Conservation (phyloP, 106 monocot genomes). For the Acorus calamus region DNA sequence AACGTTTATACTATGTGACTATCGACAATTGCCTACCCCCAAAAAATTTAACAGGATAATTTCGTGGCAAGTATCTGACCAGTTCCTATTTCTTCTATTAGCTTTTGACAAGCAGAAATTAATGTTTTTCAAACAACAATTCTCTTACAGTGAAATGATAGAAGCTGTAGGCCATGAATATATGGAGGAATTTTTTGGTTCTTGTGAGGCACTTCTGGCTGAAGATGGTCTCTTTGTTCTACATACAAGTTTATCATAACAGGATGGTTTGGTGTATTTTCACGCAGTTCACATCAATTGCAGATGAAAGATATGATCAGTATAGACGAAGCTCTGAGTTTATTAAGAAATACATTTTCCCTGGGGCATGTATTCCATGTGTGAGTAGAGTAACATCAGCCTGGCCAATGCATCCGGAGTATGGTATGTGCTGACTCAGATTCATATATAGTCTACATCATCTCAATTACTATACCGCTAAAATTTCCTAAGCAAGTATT, state of each 20-base stretch:
- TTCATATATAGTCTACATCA: too few species aligned
- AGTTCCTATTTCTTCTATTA: neutral
- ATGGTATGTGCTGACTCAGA: too few species aligned
- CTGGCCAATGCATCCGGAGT: constrained; percentile 65
- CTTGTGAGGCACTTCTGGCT: constrained; percentile 69
- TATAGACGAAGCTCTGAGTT: constrained; percentile 92
- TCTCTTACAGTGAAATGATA: constrained; percentile 78
- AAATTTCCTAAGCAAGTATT: too few species aligned
- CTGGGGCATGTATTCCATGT: constrained; percentile 86
- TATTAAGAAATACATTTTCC: constrained; percentile 95
- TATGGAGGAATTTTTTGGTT: constrained; percentile 84
- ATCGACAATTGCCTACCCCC: constrained; percentile 53
- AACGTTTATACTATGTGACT: too few species aligned
- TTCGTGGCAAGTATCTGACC: constrained; percentile 66
- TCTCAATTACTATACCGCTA: too few species aligned
- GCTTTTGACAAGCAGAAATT: too few species aligned
- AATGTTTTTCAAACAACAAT: constrained; percentile 4
- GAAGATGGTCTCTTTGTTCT: constrained; percentile 79
- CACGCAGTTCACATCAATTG: constrained; percentile 82
- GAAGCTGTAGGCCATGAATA: constrained; percentile 96
- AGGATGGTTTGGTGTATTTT: too few species aligned
- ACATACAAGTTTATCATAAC: too few species aligned
- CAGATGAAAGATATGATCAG: constrained; percentile 86
- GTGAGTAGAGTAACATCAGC: constrained; percentile 74
- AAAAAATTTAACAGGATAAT: constrained; percentile 84